Percentiles rank a stretch among this genome's conserved stretches.
These are phyloP conservation scores for Spizellomyces punctatus DNA, from an alignment of 192 early-diverging fungal genomes.

Conservation along the genomic window DNA sequence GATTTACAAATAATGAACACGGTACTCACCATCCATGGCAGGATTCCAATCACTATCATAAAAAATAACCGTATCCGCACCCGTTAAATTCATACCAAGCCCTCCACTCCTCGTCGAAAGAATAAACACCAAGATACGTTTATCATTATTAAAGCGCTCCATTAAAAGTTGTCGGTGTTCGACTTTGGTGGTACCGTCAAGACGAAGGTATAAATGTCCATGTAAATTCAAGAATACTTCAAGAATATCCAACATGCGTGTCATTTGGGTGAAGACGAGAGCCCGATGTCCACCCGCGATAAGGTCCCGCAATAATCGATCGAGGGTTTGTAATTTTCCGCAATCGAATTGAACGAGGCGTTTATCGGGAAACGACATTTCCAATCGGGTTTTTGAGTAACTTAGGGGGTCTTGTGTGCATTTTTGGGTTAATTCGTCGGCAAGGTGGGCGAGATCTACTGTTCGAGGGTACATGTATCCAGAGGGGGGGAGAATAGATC, in stretches of 20 bases:
- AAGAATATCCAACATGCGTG: conserved; percentile 89
- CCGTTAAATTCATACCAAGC: conserved; percentile 36
- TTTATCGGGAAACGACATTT: conserved; percentile 84
- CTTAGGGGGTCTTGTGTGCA: conserved; percentile 56
- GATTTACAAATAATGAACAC: no score
- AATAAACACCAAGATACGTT: conserved; percentile 62
- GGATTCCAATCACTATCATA: conserved; percentile 71
- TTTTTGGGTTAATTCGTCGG: neutral
- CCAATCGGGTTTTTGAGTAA: conserved; percentile 60
- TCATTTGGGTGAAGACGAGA: conserved; percentile 91
- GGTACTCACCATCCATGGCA: conserved; percentile 73
- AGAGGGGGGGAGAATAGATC: conserved; percentile 6
- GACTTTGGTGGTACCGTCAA: conserved; percentile 88
- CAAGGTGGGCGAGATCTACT: neutral
- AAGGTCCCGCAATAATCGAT: conserved; percentile 73
- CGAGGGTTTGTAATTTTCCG: conserved; percentile 83
- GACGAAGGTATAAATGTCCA: conserved; percentile 84
- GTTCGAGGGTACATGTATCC: conserved; percentile 2
- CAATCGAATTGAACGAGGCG: conserved; percentile 83
- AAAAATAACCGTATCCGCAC: conserved; percentile 35
- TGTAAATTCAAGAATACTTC: conserved; percentile 86
- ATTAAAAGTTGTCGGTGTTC: conserved; percentile 83
- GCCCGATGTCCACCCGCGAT: conserved; percentile 81
- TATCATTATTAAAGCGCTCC: conserved; percentile 84
- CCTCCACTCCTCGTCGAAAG: conserved; percentile 33